Base-by-base conservation (phyloP, 129 eudicot genomes). In the Escallonia rubra region DNA sequence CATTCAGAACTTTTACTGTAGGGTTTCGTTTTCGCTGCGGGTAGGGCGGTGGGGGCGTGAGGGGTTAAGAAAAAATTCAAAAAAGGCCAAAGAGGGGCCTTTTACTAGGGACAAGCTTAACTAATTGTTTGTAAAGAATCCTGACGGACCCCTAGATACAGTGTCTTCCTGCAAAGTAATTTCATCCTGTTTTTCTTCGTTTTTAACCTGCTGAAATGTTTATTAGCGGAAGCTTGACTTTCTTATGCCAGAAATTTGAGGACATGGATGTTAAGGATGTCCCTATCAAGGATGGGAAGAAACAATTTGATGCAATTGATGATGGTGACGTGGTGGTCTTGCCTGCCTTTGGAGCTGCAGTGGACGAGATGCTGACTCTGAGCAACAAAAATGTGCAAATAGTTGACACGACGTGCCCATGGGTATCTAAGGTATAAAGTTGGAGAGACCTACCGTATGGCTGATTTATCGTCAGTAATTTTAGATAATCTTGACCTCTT, bases 341-440 rank as follows among this genome's bases (percentile, higher is more conserved):
- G 81, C 94, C 97, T 74, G 96, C 97, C 72, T 88, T 88, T 80
- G 97, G 97, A 62, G 97, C 96, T 65, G 94, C 90, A 14, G 97
- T 88, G 10, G 76, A 83, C 52, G 97, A 91, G 76, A 88, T 88
- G 97, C 7, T 79, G 76, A 71, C 78, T 71, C 78, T 91, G 80
- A 85, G 77, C 62, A 75, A 83, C 16, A 91, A 88, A 72, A 78
- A 88, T 58, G 96, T 91, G 42, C 94, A 88, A 57, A 88, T 91
- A 53, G 97, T 91, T 58, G 97, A 91, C 80, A 91, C 97, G 66
- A 88, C 96, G 56, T 91, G 97, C 77, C 96, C 96, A 51, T 91
- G 96, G 97, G 97, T 91, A 12, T 54, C 88, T 57, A 91, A 91
- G 97, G 96, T 87, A 86, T 50, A n/a, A n/a, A n/a, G n/a, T 54